Base-by-base conservation (phyloP, 1,284 basidiomycete species). In the Cryptococcus hybrid region DNA sequence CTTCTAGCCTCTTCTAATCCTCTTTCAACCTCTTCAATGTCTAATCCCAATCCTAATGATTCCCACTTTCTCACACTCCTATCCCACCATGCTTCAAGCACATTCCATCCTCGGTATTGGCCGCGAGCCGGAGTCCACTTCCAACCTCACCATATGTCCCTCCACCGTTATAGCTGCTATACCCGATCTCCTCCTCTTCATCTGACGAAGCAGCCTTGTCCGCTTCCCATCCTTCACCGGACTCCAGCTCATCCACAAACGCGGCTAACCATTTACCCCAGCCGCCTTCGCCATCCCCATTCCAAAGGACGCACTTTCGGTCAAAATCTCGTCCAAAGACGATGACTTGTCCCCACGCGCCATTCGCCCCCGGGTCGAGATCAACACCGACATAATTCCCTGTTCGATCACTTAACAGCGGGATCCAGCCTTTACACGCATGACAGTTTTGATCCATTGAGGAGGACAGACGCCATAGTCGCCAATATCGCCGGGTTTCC, bases 351-450 rank as follows among this genome's bases (percentile, higher is more conserved):
- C 95, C 96, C 51, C 85, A 82, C 2, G 84, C 77, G 49, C 93
- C 95, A 40, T 71, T 73, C 61, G 87, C 84, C 18, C 80, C 90
- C 4, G 95, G 95, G 76, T 88, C 92, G 59, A 99, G 83, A 76
- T 99, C 95, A 51, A 99, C 84, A 53, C 95, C 95, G 61, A 98
- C 85, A 74, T 99, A 99, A 79, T 99, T 99, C 34, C 95, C 96
- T 15, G 86, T 87, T 64, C 90, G 89, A 79, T 99, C 95, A 44
- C 88, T 88, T 56, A 97, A 84, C 61, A 99, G 87, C 11, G 95
- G 95, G 67, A 99, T 85, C 95, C 95, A 99, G 13, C 94, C 95
- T 54, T 90, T 85, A 73, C 90, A 89, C 30, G 93, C 93, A 79
- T 99, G 60, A 88, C 86, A 64, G 83, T 83, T 70, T 90, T 86